Evolutionary conservation across 1,284 basidiomycete species (phyloP).

Genomic region (Cryptococcus sp.): DNA sequence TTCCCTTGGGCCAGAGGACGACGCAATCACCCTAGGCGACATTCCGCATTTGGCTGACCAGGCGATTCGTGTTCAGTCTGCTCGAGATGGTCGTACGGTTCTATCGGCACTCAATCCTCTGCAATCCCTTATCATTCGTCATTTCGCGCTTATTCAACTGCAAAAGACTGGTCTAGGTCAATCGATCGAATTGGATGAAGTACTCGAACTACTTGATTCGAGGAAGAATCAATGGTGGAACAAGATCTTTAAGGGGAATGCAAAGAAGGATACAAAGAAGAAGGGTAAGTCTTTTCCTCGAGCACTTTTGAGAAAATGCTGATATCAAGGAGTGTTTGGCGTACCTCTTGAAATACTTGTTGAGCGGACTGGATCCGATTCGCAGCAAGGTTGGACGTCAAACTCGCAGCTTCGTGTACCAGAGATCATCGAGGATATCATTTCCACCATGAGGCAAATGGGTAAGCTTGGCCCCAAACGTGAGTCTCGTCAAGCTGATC

Average conservation of each 20-base stretch:
- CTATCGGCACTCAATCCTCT: slow-evolving; percentile 79
- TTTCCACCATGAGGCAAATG: slow-evolving; percentile 99
- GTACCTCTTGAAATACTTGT: slow-evolving; percentile 90
- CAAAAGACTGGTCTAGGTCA: slow-evolving; percentile 73
- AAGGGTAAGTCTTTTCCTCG: slow-evolving; percentile 63
- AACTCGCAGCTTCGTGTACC: slow-evolving; percentile 80
- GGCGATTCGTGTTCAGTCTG: slow-evolving; percentile 54
- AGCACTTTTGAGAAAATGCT: background rate
- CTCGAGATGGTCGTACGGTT: slow-evolving; percentile 62
- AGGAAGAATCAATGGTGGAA: slow-evolving; percentile 97
- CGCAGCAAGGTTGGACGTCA: slow-evolving; percentile 85
- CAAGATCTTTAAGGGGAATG: slow-evolving; percentile 85
- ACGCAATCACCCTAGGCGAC: slow-evolving; percentile 91
- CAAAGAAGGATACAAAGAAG: slow-evolving; percentile 81
- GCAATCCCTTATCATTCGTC: slow-evolving; percentile 86
- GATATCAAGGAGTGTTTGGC: slow-evolving; percentile 69
- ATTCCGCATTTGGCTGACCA: slow-evolving; percentile 90
- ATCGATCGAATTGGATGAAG: slow-evolving; percentile 82
- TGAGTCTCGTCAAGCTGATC: slow-evolving; percentile 7
- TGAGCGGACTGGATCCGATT: slow-evolving; percentile 93
- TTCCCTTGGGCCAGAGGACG: slow-evolving; percentile 53
- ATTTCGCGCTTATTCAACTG: slow-evolving; percentile 79
- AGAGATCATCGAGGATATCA: slow-evolving; percentile 95
- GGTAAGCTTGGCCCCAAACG: slow-evolving; percentile 57
- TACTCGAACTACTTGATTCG: slow-evolving; percentile 85